Evolutionary conservation across 768 basidiomycete species (phyloP).

Genomic region (Lactifluus volemus): DNA sequence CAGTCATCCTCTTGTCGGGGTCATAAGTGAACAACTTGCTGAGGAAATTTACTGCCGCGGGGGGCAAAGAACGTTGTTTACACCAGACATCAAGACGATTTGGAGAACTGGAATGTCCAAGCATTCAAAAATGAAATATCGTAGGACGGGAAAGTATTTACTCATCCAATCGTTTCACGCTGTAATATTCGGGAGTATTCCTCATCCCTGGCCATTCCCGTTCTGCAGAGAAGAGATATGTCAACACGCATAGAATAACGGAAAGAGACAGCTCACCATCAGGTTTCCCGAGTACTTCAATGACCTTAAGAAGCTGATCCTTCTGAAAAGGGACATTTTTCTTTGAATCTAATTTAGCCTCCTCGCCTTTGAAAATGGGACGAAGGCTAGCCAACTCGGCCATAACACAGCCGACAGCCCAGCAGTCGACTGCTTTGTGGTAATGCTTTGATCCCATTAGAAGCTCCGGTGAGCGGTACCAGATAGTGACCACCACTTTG

Average conservation of each 20-base stretch:
- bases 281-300: slow-evolving; percentile 88
- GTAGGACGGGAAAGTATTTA: slow-evolving; percentile 28
- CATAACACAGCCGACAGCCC: slow-evolving; percentile 97
- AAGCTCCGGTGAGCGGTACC: slow-evolving; percentile 97
- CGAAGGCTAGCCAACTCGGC: slow-evolving; percentile 89
- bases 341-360: slow-evolving; percentile 94
- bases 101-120: slow-evolving; percentile 34
- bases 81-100: slow-evolving; percentile 74
- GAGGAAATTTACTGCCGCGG: slow-evolving; percentile 75
- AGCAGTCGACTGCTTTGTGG: slow-evolving; percentile 92
- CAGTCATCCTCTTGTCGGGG: slow-evolving; percentile 78
- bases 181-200: slow-evolving; percentile 83
- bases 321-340: slow-evolving; percentile 97
- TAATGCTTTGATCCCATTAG: slow-evolving; percentile 96
- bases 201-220: slow-evolving; percentile 80
- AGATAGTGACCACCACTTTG: slow-evolving; percentile 98
- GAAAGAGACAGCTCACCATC: slow-evolving; percentile 43
- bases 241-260: neutral
- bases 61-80: slow-evolving; percentile 46
- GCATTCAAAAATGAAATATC: neutral
- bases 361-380: slow-evolving; percentile 98
- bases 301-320: slow-evolving; percentile 93
- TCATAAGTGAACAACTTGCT: slow-evolving; percentile 82
- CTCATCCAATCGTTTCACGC: slow-evolving; percentile 71
- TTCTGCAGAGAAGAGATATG: slow-evolving; percentile 36